Evolutionary conservation across 2,329 filamentous ascomycete genomes (phyloP).

Genomic region (Aspergillus ustus): DNA sequence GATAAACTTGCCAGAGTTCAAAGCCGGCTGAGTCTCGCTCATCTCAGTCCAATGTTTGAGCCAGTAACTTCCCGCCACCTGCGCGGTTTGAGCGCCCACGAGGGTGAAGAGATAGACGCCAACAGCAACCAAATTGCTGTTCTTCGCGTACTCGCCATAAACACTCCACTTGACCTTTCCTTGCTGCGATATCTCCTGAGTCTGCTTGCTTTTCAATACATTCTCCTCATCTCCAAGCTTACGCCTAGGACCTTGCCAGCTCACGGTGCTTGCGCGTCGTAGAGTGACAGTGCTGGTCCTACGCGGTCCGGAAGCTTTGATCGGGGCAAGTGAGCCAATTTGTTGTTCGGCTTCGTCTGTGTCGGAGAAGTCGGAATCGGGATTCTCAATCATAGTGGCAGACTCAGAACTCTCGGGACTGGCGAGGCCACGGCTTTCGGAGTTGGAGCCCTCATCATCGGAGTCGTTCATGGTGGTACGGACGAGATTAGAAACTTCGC

Average conservation of each 20-base stretch:
- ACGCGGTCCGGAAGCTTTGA: slow-evolving; percentile 69
- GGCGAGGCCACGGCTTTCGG: slow-evolving; percentile 62
- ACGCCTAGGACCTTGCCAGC: slow-evolving; percentile 82
- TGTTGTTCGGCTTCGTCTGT: slow-evolving; percentile 69
- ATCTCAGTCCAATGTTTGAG: slow-evolving; percentile 88
- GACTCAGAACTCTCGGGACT: slow-evolving; percentile 72
- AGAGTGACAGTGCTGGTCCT: slow-evolving; percentile 75
- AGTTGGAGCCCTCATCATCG: slow-evolving; percentile 50
- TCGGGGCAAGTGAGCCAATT: slow-evolving; percentile 75
- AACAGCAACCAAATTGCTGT: slow-evolving; percentile 87
- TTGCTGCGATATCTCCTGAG: slow-evolving; percentile 87
- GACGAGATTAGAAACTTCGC: slow-evolving; percentile 82
- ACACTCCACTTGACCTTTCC: slow-evolving; percentile 98
- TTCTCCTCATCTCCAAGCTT: slow-evolving; percentile 82
- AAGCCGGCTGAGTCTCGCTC: slow-evolving; percentile 72
- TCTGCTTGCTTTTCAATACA: slow-evolving; percentile 75
- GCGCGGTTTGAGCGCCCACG: slow-evolving; percentile 77
- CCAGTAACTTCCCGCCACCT: slow-evolving; percentile 87
- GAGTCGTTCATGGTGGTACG: slow-evolving; percentile 66
- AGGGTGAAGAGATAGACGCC: slow-evolving; percentile 77
- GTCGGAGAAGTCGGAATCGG: slow-evolving; percentile 57
- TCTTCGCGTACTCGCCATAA: slow-evolving; percentile 92
- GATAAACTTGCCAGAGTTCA: slow-evolving; percentile 83
- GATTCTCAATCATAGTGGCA: slow-evolving; percentile 55
- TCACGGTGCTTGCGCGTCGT: slow-evolving; percentile 87